phyloP scores from a whole-genome alignment of 1,139 yeast species.

The Pichia sp. region DNA sequence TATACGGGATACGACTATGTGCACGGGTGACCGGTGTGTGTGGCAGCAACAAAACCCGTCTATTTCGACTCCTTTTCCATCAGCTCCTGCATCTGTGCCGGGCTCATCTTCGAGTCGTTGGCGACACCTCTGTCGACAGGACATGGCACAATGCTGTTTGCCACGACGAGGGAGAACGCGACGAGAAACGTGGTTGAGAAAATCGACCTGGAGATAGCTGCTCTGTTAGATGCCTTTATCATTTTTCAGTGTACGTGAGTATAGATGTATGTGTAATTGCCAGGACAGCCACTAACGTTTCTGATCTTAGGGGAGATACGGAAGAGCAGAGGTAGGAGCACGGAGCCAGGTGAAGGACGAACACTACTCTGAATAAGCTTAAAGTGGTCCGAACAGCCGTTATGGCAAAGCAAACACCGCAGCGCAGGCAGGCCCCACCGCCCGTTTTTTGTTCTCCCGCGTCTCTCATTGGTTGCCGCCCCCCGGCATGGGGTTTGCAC shows the following conservation, averaged over 20 bases:
- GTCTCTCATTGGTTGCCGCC: neutral
- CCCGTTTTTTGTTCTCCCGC: neutral
- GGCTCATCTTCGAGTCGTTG: slow-evolving; percentile 26
- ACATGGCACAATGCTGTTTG: slow-evolving; percentile 69
- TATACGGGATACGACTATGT: neutral
- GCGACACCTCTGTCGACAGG: slow-evolving; percentile 49
- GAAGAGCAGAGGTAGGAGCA: neutral
- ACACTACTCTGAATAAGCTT: neutral
- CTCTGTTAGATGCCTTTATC: slow-evolving; percentile 54
- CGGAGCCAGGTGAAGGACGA: neutral
- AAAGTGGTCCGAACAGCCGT: neutral
- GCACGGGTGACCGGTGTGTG: neutral
- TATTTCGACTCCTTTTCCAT: slow-evolving; percentile 3
- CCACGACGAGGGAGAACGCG: slow-evolving; percentile 65
- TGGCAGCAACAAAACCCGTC: neutral
- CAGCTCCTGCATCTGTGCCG: slow-evolving; percentile 1
- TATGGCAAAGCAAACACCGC: neutral
- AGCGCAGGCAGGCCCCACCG: neutral
- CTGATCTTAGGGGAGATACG: too few relatives aligned
- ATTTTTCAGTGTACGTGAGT: slow-evolving; percentile 28
- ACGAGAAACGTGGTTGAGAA: slow-evolving; percentile 74
- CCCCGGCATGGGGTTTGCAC: neutral
- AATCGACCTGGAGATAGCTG: slow-evolving; percentile 56
- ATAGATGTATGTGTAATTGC: neutral
- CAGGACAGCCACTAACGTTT: too few relatives aligned